Percentiles rank a stretch among this genome's conserved stretches.
These are phyloP conservation scores for Aspergillus sp. DNA, from an alignment of 2,329 filamentous ascomycete genomes.

Conservation along the genomic window DNA sequence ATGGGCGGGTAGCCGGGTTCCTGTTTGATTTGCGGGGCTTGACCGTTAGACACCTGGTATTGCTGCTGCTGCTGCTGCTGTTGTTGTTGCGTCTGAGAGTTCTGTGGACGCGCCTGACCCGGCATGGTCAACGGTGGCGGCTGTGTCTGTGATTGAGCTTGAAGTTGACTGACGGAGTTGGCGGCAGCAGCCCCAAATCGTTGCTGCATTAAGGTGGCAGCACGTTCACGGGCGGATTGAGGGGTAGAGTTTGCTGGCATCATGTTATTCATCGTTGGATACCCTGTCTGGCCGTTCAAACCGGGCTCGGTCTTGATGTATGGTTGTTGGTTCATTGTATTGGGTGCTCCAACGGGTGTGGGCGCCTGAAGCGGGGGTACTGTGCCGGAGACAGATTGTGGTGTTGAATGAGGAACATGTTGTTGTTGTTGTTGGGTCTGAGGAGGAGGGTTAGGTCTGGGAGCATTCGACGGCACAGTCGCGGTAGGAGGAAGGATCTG, in stretches of 20 bases:
- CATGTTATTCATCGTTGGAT: constrained; percentile 30
- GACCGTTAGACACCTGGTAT: constrained; percentile 30
- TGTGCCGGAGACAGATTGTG: constrained; percentile 25
- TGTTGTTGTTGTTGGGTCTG: constrained; percentile 29
- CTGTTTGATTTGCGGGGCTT: constrained; percentile 38
- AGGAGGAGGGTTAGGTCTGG: constrained; percentile 26
- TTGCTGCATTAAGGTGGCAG: constrained; percentile 45
- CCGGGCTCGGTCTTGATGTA: constrained; percentile 51
- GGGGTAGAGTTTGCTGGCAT: constrained; percentile 34
- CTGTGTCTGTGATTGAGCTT: constrained; percentile 30
- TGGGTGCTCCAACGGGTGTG: constrained; percentile 12
- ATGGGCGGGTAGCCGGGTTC: constrained; percentile 30
- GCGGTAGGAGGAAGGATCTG: constrained; percentile 32
- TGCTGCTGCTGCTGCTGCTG: not conserved
- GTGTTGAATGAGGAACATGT: constrained; percentile 30
- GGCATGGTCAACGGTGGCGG: constrained; percentile 25
- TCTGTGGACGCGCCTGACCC: constrained; percentile 27
- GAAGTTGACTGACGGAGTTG: constrained; percentile 38
- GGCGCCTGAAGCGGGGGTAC: constrained; percentile 20
- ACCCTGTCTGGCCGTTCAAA: constrained; percentile 28
- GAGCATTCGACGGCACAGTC: constrained; percentile 41
- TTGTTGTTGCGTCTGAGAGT: constrained; percentile 7
- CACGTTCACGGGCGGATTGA: constrained; percentile 49
- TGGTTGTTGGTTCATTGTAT: constrained; percentile 23
- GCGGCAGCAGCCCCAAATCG: constrained; percentile 38